These are phyloP conservation scores for Panicum virgatum DNA, from an alignment of 202 grass and related monocot species.

Conservation along the genomic window DNA sequence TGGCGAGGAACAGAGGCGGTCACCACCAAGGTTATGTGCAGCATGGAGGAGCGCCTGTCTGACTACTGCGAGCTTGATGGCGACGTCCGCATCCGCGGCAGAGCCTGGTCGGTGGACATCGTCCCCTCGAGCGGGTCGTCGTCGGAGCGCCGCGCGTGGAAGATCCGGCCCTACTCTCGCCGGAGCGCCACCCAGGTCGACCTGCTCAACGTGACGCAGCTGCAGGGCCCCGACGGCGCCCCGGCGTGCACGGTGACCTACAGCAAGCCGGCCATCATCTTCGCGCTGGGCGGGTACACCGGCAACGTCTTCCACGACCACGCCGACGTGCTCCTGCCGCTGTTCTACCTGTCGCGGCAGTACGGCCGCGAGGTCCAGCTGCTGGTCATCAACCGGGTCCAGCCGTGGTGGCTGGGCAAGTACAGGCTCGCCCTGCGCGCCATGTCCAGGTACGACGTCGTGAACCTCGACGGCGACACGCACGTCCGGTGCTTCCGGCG, in stretches of 20 bases:
- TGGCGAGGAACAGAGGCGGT: background rate
- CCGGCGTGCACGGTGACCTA: constrained; percentile 28
- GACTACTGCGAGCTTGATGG: constrained; percentile 15
- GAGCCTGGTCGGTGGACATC: background rate
- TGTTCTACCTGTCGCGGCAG: background rate
- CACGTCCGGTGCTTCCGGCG: constrained; percentile 33
- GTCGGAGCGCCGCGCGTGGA: constrained; percentile 22
- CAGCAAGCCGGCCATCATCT: constrained; percentile 9
- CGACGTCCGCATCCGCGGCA: constrained; percentile 13
- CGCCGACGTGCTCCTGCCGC: constrained; percentile 33
- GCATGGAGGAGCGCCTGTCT: background rate
- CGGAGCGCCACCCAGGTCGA: background rate
- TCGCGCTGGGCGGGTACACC: constrained; percentile 22
- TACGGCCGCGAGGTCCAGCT: constrained; percentile 29
- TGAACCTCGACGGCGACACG: constrained; percentile 27
- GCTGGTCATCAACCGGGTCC: background rate
- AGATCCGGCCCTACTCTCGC: constrained; percentile 26
- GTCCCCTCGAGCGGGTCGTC: background rate
- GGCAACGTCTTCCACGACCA: constrained; percentile 35
- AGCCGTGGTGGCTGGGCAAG: background rate
- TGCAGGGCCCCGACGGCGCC: background rate
- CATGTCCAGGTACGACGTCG: constrained; percentile 23
- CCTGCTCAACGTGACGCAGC: constrained; percentile 30
- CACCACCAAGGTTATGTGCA: constrained; percentile 5
- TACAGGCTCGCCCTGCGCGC: background rate